Conservation (phyloP, 2,329 filamentous ascomycete species). For the Nigrospora oryzae region DNA sequence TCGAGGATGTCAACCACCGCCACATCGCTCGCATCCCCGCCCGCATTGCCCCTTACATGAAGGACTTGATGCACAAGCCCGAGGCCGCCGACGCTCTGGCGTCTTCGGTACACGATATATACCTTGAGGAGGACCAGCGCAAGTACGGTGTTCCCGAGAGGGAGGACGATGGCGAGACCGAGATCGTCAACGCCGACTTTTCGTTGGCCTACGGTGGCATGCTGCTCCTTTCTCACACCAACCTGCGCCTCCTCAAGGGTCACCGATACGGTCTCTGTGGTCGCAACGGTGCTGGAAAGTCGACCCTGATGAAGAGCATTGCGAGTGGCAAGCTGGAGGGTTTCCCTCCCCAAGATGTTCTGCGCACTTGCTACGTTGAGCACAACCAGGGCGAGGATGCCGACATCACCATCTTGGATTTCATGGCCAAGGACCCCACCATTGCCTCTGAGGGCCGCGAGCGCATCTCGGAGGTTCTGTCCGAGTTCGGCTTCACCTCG, state of each 20-base stretch:
- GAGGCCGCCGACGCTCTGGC: slow-evolving; percentile 56
- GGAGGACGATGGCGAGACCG: slow-evolving; percentile 84
- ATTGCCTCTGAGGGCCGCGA: slow-evolving; percentile 72
- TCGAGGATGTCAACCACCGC: slow-evolving; percentile 80
- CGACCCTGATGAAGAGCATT: slow-evolving; percentile 97
- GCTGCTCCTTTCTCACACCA: slow-evolving; percentile 93
- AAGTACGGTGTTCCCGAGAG: slow-evolving; percentile 78
- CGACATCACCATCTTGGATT: slow-evolving; percentile 91
- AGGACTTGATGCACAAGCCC: slow-evolving; percentile 55
- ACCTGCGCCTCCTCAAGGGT: slow-evolving; percentile 87
- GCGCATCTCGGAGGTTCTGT: slow-evolving; percentile 74
- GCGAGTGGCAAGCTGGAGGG: slow-evolving; percentile 93
- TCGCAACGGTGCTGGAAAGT: slow-evolving; percentile 95
- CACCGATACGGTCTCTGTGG: slow-evolving; percentile 96
- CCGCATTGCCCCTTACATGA: slow-evolving; percentile 68
- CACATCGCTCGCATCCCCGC: slow-evolving; percentile 63
- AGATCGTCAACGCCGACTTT: slow-evolving; percentile 97
- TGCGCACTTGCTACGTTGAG: slow-evolving; percentile 96
- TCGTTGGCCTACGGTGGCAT: slow-evolving; percentile 96
- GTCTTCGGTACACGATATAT: slow-evolving; percentile 67
- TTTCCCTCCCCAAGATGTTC: slow-evolving; percentile 84
- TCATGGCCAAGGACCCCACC: slow-evolving; percentile 80
- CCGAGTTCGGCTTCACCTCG: slow-evolving; percentile 87
- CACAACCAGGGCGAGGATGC: slow-evolving; percentile 99
- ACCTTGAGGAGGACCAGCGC: slow-evolving; percentile 75